Base-by-base conservation (phyloP, 2,329 filamentous ascomycete genomes). In the Stenocarpella maydis region DNA sequence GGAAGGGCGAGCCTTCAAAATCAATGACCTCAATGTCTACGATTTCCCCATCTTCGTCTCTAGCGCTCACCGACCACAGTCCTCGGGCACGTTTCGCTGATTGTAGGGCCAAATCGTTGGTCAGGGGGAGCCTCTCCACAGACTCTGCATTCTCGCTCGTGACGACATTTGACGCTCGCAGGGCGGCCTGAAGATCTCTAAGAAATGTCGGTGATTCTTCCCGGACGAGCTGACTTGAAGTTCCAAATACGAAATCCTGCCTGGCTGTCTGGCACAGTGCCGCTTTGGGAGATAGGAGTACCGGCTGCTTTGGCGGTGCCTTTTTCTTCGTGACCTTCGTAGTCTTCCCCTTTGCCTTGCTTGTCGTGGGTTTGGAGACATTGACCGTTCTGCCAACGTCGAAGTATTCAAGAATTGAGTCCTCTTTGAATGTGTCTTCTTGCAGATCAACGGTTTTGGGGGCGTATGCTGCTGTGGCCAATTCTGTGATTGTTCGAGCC, bases 211-310 rank as follows among this genome's bases (percentile, higher is more conserved):
- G 91, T 0, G 91, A 92, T 43, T 94, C 88, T 68, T 94, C 92
- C 67, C 86, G 82, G 17, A 90, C 91, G 28, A 97, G 81, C 77
- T 97, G 94, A 77, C 94, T 97, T 1, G 92, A 95, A 0, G 93
- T 96, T 1, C 93, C 94, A 79, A 97, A 97, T 0, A 97, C 81
- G 75, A 95, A 92, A 70, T 94, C 89, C 77, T 96, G 94, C 1
- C 86, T 83, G 3, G 87, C 84, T 17, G 92, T 86, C 73, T 91
- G 86, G 65, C 87, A 87, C 52, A 91, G 79, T 1, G 93, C 94
- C 28, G 91, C 87, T 58, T 82, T 83, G 0, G 93, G 93, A 0
- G 92, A 93, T 14, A 93, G 81, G 2, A 97, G 77, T 21, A 87
- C 81, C 24, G 83, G 82, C n/a, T 82, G 80, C 1, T 74, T 75